Evolutionary conservation across 768 basidiomycete genomes (phyloP), one percentile per base, ranked within the genome.

Genomic region (Lactarius hengduanensis): DNA sequence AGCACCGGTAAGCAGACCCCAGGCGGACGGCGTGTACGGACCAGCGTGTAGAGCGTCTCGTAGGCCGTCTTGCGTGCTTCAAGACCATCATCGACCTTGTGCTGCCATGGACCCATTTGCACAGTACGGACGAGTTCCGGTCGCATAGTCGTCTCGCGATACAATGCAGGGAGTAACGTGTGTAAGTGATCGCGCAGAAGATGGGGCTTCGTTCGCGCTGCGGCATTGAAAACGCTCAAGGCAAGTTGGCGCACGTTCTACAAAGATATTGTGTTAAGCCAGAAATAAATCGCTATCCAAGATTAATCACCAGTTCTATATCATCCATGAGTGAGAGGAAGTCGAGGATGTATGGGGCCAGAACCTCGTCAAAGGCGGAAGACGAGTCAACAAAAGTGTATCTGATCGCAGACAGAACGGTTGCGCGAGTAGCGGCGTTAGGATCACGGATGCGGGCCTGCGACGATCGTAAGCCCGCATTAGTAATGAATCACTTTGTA

Each of bases 21-120:
- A 0, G 32, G 30, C 11, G 20, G 10, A 26, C n/a, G 36, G 36
- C 28, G 43, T 40, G 34, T 30, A n/a, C 89, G 71, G 71, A 95
- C 94, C 71, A 98, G 77, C 22, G 95, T 97, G 75, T 97, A 96
- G 81, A 98, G 92, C 1, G 95, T 94, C 77, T 99, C 97, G 77
- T 92, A 98, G 2, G 97, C 96, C 0, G 93, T 96, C 82, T 98
- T 98, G 65, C 97, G 87, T 26, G 95, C 89, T 69, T 98, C 96
- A 47, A 98, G 82, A 57, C 97, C 97, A 70, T 98, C 96, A 72
- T 99, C 97, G 61, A 97, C 93, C 75, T 92, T 94, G 78, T 96
- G 94, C 32, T 90, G 92, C 94, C 94, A 97, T 2, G 95, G 94
- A 26, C 95, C 94, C 95, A 97, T 97, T 74, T 94, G 92, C 15